A percentile compares a stretch with the other conserved stretches of the same genome.
phyloP scores from a whole-genome alignment of 352 stramenopile genomes.

The Pseudoperonospora humuli region DNA sequence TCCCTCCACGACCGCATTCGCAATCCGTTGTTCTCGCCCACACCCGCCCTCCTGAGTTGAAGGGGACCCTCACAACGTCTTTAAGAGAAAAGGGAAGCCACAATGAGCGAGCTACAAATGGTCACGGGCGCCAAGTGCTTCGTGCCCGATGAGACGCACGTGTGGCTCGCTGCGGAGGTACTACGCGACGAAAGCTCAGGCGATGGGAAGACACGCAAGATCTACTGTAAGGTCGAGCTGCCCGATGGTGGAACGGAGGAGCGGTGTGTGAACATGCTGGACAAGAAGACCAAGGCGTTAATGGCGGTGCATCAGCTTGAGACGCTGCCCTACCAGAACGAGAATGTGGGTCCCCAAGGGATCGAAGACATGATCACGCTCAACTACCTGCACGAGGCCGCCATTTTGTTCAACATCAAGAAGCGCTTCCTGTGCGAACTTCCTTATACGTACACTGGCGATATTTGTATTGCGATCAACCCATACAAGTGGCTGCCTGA shows the following conservation, averaged over 20 bases:
- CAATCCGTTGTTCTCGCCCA: constrained; percentile 2
- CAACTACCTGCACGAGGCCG: constrained; percentile 87
- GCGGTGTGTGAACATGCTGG: constrained; percentile 59
- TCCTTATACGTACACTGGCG: constrained; percentile 95
- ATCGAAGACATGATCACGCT: constrained; percentile 85
- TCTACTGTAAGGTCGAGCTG: constrained; percentile 56
- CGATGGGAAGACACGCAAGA: constrained; percentile 57
- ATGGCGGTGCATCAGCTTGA: constrained; percentile 67
- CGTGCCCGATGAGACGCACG: constrained; percentile 76
- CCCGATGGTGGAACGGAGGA: constrained; percentile 40
- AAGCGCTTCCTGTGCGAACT: constrained; percentile 70
- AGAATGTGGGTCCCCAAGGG: constrained; percentile 48
- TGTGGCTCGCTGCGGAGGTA: constrained; percentile 77
- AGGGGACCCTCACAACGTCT: background rate
- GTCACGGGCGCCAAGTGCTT: constrained; percentile 76
- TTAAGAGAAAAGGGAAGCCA: too few relatives aligned
- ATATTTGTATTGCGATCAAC: constrained; percentile 96
- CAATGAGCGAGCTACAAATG: constrained; percentile 47
- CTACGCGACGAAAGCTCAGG: constrained; percentile 56
- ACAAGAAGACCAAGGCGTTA: constrained; percentile 64
- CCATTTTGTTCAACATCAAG: constrained; percentile 87
- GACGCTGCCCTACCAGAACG: constrained; percentile 81
- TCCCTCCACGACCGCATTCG: constrained; percentile 14
- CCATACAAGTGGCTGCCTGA: constrained; percentile 91
- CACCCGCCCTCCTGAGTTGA: constrained; percentile 9